Evolutionary conservation across 2,329 filamentous ascomycete genomes (phyloP).

Genomic region (Alternaria tenuissima): DNA sequence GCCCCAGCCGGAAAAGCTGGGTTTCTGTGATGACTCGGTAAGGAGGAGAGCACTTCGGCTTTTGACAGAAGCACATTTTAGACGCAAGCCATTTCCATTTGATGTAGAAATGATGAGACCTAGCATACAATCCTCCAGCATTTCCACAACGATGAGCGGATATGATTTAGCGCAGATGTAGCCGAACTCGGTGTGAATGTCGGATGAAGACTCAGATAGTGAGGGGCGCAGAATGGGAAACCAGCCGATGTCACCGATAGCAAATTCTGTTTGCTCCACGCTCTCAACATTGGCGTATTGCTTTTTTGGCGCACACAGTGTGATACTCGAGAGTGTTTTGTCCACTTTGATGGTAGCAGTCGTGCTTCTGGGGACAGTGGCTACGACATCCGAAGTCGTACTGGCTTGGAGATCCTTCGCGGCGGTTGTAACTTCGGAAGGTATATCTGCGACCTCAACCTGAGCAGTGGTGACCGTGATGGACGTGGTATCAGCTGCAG

Average conservation of each 20-base stretch:
- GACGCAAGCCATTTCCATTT: not conserved
- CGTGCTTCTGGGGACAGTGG: not conserved
- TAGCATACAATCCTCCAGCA: not conserved
- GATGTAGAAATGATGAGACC: not conserved
- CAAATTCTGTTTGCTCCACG: not conserved
- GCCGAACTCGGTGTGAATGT: not conserved
- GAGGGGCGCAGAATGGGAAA: not conserved
- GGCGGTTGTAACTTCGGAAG: not conserved
- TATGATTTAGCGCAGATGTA: not conserved
- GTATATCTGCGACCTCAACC: not conserved
- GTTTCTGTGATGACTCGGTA: too few relatives aligned
- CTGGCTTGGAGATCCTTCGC: not conserved
- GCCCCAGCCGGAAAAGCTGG: not conserved
- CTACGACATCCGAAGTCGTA: accelerated
- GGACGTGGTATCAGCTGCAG: too few relatives aligned
- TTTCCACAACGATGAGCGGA: not conserved
- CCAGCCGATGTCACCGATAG: not conserved
- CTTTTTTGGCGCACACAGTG: not conserved
- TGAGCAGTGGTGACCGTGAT: not conserved
- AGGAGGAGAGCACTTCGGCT: not conserved
- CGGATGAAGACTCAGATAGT: not conserved
- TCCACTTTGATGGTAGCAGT: not conserved
- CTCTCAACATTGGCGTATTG: not conserved
- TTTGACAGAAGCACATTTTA: not conserved
- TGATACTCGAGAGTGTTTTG: not conserved